Base-by-base conservation (phyloP, 768 basidiomycete species). In the Naganishia randhawae region DNA sequence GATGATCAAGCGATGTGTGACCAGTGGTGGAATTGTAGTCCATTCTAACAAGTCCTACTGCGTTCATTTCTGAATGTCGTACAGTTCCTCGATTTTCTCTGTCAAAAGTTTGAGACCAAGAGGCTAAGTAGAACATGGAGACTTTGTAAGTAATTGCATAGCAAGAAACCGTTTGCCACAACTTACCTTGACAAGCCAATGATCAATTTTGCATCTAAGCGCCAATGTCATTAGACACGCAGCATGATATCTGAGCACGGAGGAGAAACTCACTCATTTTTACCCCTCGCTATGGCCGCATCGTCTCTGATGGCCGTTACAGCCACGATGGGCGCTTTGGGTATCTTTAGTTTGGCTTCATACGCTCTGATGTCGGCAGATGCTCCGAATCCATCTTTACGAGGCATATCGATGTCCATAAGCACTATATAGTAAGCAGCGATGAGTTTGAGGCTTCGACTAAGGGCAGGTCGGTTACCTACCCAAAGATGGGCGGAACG, bases 381-480 rank as follows among this genome's bases (percentile, higher is more conserved):
- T 1, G 77, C 74, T 13, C 71, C 73, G 57, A 77, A 74, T 0
- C 77, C 77, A 52, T 76, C 73, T 66, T 76, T 77, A 13, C 68
- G 67, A 4, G 77, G 77, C 77, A 78, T 78, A 64, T 74, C 77
- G 50, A 78, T 75, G 57, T 78, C 77, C 14, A 77, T 70, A 16
- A 78, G 35, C 11, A 77, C 75, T 50, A 14, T 2, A 19, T 4
- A 29, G 22, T 25, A 19, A 6, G 54, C 33, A 55, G 14, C 8
- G 13, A 27, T 22, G 54, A 55, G 54, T 37, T 22, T 14, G 1
- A 9, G 2, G 5, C 14, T 33, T 9, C 8, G 54, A 19, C 11
- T 37, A 33, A 9, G 33, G 1, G 9, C 4, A 35, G 3, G 10
- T 55, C 9, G 4, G 14, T 13, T 2, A 2, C 57, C 41, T 42